Evolutionary conservation across 257 asterid species (phyloP), one percentile per base, ranked within the genome.

Genomic region (Anisodus tanguticus): DNA sequence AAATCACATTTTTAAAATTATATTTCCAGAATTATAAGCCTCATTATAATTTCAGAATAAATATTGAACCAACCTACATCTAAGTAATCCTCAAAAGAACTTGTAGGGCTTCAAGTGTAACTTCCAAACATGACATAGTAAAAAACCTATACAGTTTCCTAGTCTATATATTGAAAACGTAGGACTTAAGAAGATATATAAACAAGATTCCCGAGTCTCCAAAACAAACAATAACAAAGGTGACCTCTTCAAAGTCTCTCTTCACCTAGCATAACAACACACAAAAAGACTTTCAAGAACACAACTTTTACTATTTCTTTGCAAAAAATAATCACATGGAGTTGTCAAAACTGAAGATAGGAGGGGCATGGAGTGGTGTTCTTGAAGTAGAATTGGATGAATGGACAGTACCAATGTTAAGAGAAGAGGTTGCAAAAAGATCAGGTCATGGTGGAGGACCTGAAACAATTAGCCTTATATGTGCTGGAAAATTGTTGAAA

Each of bases 281-380:
- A 51, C 55, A 8, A 15, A 19, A 19, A 60, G 80, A 19, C 80
- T 74, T 41, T 49, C 1, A 49, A 19, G n/a, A 68, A 37, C 9
- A 12, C 37, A 70, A 37, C 51, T 69, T 39, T 37, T 17, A 16
- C 35, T 70, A 4, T 43, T 41, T 76, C 45, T 22, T 19, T 51
- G 45, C 81, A 51, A 51, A 58, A 59, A 70, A 49, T 3, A 76
- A 51, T 60, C 45, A 76, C 3, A 93, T 91, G 94, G 91, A 82
- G 49, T 67, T 83, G 83, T 92, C 89, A 13, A 96, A 96, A 86
- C 85, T 96, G 89, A 92, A 89, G 91, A 89, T 96, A 13, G 99
- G 91, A 63, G 99, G 99, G 84, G 88, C 97, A 22, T 96, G 99
- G 99, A 91, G 93, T 86, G 99, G 99, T 57, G 88, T 91, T 10